These are phyloP conservation scores for Pichia cabralensis DNA, from an alignment of 805 yeast genomes.

Conservation along the genomic window DNA sequence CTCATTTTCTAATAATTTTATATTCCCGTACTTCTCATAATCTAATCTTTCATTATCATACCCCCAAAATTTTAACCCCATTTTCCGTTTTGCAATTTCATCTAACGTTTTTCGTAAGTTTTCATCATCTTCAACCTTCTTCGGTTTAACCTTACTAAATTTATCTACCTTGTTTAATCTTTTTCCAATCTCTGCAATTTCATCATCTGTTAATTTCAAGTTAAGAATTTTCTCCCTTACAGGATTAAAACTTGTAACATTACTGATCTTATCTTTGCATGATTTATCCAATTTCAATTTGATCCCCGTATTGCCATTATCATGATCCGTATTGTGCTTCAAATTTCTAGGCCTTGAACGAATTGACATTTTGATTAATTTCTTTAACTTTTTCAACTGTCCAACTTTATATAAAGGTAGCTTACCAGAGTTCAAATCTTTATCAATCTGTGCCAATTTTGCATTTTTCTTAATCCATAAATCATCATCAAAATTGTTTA, in stretches of 20 bases:
- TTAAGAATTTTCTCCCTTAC: slow-evolving; percentile 6
- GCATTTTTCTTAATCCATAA: no score
- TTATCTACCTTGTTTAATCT: slow-evolving; percentile 4
- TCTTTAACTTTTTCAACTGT: slow-evolving; percentile 9
- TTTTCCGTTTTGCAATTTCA: slow-evolving; percentile 2
- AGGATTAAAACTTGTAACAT: slow-evolving; percentile 13
- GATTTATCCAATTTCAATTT: background rate
- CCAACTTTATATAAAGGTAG: slow-evolving; percentile 11
- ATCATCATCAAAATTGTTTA: no score
- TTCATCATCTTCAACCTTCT: slow-evolving; percentile 4
- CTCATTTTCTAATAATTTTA: slow-evolving; percentile 4
- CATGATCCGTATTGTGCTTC: no score
- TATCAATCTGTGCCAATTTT: no score
- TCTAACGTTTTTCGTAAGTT: slow-evolving; percentile 6
- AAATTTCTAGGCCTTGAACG: slow-evolving; percentile 14
- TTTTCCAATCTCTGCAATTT: background rate
- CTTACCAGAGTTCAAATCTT: slow-evolving; percentile 5
- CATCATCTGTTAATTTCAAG: background rate
- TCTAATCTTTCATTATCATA: slow-evolving; percentile 1
- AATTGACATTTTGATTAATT: slow-evolving; percentile 11
- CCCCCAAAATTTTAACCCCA: slow-evolving; percentile 4
- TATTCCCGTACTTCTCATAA: slow-evolving; percentile 1
- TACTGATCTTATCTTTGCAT: slow-evolving; percentile 10
- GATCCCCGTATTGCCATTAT: no score
- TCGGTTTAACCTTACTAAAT: slow-evolving; percentile 4